Percentiles rank a stretch among this genome's conserved stretches.
Conservation (phyloP, 1,284 basidiomycete species). For the Malassezia slooffiae region DNA sequence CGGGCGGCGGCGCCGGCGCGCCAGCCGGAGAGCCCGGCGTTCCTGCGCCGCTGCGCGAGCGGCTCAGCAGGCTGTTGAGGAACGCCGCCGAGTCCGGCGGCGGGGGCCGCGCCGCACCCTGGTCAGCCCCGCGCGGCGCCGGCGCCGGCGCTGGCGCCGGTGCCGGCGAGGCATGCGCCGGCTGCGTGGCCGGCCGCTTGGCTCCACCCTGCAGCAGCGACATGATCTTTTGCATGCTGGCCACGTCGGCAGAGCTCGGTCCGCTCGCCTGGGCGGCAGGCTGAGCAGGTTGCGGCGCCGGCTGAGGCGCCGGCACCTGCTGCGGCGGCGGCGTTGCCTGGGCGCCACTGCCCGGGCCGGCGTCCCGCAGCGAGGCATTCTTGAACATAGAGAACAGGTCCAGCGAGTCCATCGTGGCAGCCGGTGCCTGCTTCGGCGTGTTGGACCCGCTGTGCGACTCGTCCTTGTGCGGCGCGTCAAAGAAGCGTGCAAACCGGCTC, state of each 20-base stretch:
- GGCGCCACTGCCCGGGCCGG: neutral
- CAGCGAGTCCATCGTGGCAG: neutral
- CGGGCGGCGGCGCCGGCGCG: no score
- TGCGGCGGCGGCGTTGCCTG: neutral
- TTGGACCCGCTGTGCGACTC: constrained; percentile 4
- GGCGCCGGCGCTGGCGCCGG: no score
- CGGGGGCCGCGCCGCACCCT: no score
- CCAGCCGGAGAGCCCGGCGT: no score
- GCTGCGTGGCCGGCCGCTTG: no score
- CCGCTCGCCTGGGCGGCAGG: constrained; percentile 18
- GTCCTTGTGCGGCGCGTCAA: constrained; percentile 26
- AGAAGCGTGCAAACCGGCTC: constrained; percentile 45
- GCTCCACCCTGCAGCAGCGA: constrained; percentile 29
- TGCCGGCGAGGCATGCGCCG: no score
- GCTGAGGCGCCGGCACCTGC: neutral
- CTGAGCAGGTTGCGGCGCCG: constrained; percentile 9
- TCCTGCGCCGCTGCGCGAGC: no score
- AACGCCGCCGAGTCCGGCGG: no score
- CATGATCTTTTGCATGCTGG: constrained; percentile 46
- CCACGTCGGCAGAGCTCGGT: constrained; percentile 34
- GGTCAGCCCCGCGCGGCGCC: no score
- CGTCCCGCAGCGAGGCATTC: constrained; percentile 10
- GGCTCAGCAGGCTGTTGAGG: no score
- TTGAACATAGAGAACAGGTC: constrained; percentile 10
- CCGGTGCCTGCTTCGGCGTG: no score